Base-by-base conservation (phyloP, 139 green algal species). In the Closterium sp. region DNA sequence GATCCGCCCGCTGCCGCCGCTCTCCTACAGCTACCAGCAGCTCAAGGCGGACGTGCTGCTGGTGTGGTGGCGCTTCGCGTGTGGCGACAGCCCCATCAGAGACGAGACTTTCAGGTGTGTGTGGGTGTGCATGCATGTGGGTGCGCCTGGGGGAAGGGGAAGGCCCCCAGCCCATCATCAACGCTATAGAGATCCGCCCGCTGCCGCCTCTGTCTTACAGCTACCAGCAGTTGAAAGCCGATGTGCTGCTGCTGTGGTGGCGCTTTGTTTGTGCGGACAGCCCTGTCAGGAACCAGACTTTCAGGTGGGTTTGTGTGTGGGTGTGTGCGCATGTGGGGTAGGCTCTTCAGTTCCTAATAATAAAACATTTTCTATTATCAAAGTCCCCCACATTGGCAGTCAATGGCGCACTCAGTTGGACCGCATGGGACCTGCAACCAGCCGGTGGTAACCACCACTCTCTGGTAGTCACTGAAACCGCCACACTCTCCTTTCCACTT, bases 1-100 rank as follows among this genome's bases (percentile, higher is more conserved):
- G 27, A 85, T 91, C 31, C 89, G 89, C 32, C 89, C 89, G 73
- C 84, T 91, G 38, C 89, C 89, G 7, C 29, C 62, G 31, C 29
- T 38, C 11, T 86, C 31, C 34, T 28, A 87, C 84, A 87, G 84
- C 84, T 30, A 87, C n/a, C 19, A 87, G 84, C n/a, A 28, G 84
- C n/a, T 87, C n/a, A 30, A 30, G n/a, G 17, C 11, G 2, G 84
- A 87, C 22, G 84, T 87, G 7, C n/a, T 87, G 19, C 21, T 29
- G 19, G 11, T 87, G 9, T 87, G 85, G 85, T 87, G 85, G 85
- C 62, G 62, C 17, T 79, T 79, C 11, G 17, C 62, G 24, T 79
- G 62, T 79, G 62, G 17, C 2, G 17, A 24, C 62, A 79, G 19
- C 62, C 62, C 38, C 13, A 9, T 13, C 38, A 9, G 38, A 13